Percentiles rank a stretch among this genome's conserved stretches.
Evolutionary conservation across 2,329 filamentous ascomycete genomes (phyloP).

Genomic region (Fusarium cicatricum): DNA sequence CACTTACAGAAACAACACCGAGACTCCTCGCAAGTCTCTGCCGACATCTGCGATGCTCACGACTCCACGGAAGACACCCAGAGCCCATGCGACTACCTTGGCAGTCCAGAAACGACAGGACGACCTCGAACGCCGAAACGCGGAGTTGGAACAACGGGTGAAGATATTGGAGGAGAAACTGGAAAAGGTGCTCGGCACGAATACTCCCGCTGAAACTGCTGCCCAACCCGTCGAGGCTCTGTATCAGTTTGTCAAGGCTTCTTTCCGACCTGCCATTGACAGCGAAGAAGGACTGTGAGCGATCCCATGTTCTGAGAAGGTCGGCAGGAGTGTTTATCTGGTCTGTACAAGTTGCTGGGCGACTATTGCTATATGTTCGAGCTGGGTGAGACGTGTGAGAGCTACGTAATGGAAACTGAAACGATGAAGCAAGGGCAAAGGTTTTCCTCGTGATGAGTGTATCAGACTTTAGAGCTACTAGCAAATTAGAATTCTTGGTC

Average conservation of each 20-base stretch:
- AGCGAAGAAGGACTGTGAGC: not conserved
- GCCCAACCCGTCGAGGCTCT: not conserved
- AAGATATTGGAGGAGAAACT: conserved; percentile 23
- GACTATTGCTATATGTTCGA: not conserved
- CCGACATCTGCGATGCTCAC: not conserved
- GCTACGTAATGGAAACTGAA: too few species aligned
- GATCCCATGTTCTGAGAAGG: too few species aligned
- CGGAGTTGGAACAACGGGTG: conserved; percentile 21
- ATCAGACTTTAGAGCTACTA: not conserved
- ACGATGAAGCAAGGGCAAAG: not conserved
- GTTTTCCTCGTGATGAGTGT: conserved; percentile 10
- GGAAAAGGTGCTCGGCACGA: not conserved
- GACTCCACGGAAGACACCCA: not conserved
- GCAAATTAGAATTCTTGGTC: not conserved
- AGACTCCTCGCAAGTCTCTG: not conserved
- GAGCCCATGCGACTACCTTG: not conserved
- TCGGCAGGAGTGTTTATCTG: not conserved
- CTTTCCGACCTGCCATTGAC: conserved; percentile 1
- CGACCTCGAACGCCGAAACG: conserved; percentile 13
- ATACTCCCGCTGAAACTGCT: not conserved
- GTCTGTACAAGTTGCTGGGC: not conserved
- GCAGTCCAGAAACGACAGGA: conserved; percentile 2
- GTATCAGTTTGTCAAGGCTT: not conserved
- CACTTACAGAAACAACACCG: not conserved
- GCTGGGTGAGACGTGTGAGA: not conserved